phyloP scores from a whole-genome alignment of 306 rosid genomes.

The Cucurbita moschata region DNA sequence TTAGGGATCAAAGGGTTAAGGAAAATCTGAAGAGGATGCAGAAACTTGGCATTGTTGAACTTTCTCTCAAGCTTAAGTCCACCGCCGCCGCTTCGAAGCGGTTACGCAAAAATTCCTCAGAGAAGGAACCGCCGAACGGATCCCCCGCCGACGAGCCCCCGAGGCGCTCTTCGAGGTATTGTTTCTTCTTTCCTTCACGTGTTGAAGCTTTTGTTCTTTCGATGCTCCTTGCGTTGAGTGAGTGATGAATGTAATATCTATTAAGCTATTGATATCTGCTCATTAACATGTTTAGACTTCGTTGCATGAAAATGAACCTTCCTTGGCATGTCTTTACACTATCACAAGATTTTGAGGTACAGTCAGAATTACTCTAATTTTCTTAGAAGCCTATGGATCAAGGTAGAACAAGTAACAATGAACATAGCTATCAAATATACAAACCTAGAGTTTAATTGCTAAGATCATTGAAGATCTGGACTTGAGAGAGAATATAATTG shows the following conservation, averaged over 20 bases:
- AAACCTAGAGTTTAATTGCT: background rate
- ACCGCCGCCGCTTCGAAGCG: conserved; percentile 5
- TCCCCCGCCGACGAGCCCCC: conserved; percentile 9
- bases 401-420: background rate
- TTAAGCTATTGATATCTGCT: too few relatives aligned
- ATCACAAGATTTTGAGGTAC: background rate
- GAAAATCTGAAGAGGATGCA: conserved; percentile 61
- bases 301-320: background rate
- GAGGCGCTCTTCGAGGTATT: conserved; percentile 69
- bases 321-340: background rate
- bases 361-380: background rate
- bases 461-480: background rate
- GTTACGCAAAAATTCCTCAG: background rate
- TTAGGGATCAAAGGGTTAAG: conserved; percentile 50
- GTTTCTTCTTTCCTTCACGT: background rate
- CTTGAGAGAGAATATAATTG: background rate
- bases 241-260: background rate
- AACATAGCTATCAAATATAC: background rate
- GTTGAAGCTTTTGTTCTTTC: background rate
- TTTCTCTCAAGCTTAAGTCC: conserved; percentile 39
- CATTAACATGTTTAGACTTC: background rate
- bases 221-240: background rate
- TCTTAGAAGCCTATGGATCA: background rate
- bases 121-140: background rate
- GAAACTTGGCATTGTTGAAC: conserved; percentile 43